phyloP scores from a whole-genome alignment of 2,329 filamentous ascomycete species.

The Dryadomyces quercus-mongolicae region DNA sequence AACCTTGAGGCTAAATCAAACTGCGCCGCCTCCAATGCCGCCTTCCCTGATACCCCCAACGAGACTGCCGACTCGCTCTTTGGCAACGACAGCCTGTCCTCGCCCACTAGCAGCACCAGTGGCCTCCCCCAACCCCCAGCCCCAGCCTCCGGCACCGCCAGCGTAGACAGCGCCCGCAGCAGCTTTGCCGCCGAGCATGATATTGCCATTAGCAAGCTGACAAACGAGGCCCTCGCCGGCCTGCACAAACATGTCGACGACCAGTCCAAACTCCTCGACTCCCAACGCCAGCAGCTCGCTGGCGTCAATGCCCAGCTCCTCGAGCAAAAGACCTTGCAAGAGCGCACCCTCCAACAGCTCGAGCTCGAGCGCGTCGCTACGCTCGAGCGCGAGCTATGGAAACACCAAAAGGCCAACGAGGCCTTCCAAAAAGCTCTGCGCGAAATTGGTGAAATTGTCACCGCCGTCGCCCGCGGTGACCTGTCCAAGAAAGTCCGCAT shows the following conservation, averaged over 20 bases:
- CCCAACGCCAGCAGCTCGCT: conserved; percentile 73
- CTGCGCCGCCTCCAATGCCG: conserved; percentile 47
- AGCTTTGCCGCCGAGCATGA: conserved; percentile 14
- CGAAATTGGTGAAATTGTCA: conserved; percentile 96
- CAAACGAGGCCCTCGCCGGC: conserved; percentile 72
- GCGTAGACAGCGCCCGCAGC: conserved; percentile 11
- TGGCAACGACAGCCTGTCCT: conserved; percentile 37
- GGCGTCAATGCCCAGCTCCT: conserved; percentile 77
- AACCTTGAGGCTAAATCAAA: conserved; percentile 52
- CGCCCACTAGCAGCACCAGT: conserved; percentile 23
- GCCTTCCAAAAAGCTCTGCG: conserved; percentile 95
- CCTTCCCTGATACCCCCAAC: conserved; percentile 70
- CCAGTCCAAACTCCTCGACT: conserved; percentile 84
- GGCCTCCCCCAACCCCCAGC: background rate
- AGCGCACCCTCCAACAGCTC: conserved; percentile 68
- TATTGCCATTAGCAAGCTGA: conserved; percentile 42
- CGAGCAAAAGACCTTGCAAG: conserved; percentile 75
- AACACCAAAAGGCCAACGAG: conserved; percentile 95
- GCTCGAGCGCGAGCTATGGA: conserved; percentile 85
- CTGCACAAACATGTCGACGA: conserved; percentile 85
- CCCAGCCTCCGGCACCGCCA: conserved; percentile 5
- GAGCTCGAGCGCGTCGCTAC: conserved; percentile 81
- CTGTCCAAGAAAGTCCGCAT: conserved; percentile 95
- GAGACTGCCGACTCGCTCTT: conserved; percentile 57
- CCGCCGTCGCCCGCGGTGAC: conserved; percentile 88